Evolutionary conservation across 2,329 filamentous ascomycete genomes (phyloP).

Genomic region (Monascus ruber): DNA sequence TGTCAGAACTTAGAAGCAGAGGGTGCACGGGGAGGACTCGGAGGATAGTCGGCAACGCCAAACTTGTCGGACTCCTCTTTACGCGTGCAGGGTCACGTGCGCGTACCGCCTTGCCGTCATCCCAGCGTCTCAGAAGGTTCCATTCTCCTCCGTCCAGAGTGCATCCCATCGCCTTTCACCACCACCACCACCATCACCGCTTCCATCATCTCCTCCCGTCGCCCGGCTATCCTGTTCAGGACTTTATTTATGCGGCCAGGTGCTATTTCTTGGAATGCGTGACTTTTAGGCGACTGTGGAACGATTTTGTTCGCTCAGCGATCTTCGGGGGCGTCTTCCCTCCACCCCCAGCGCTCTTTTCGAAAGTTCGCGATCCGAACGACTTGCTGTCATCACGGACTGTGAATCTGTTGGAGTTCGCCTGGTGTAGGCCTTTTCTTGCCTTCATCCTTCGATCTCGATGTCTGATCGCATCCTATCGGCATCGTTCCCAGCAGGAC

Average conservation of each 20-base stretch:
- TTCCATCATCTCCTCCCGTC: constrained; percentile 8
- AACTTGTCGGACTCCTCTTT: too few relatives aligned
- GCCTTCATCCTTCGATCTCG: constrained; percentile 9
- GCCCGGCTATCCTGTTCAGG: constrained; percentile 6
- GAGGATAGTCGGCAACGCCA: too few relatives aligned
- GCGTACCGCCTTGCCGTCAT: constrained; percentile 19
- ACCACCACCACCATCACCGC: constrained; percentile 7
- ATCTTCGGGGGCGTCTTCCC: constrained; percentile 17
- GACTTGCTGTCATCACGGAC: background rate
- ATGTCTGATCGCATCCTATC: constrained; percentile 29
- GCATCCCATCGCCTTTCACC: constrained; percentile 5
- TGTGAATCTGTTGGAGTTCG: background rate
- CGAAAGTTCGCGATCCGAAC: constrained; percentile 9
- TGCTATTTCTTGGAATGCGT: constrained; percentile 20
- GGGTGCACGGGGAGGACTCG: too few relatives aligned
- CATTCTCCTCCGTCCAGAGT: constrained; percentile 14
- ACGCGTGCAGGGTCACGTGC: constrained; percentile 13
- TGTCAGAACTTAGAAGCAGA: too few relatives aligned
- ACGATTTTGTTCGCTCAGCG: constrained; percentile 23
- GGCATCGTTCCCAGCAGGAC: constrained; percentile 24
- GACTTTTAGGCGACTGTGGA: constrained; percentile 20
- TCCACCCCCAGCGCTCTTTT: constrained; percentile 10
- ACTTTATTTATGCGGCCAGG: constrained; percentile 6
- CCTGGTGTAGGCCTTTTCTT: background rate
- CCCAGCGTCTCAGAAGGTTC: constrained; percentile 10